Conservation (phyloP, 2,329 filamentous ascomycete species). For the Huntiella savannae region DNA sequence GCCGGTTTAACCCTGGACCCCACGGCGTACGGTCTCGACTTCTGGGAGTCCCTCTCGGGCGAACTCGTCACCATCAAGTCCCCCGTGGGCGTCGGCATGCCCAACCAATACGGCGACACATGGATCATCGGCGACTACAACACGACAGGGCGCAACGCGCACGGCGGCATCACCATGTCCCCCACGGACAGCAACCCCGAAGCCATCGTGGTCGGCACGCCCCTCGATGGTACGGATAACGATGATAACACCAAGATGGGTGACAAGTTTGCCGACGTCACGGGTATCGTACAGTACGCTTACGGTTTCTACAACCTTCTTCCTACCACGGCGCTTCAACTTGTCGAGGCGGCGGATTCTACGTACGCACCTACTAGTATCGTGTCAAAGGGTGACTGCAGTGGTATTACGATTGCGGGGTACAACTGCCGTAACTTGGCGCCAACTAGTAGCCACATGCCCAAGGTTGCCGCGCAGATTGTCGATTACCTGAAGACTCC, state of each 20-base stretch:
- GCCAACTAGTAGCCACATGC: slow-evolving; percentile 34
- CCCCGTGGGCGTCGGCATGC: slow-evolving; percentile 36
- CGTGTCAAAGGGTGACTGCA: slow-evolving; percentile 34
- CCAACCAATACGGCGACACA: slow-evolving; percentile 47
- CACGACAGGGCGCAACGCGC: slow-evolving; percentile 39
- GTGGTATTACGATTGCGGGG: slow-evolving; percentile 40
- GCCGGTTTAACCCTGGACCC: slow-evolving; percentile 44
- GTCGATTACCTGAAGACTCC: slow-evolving; percentile 43
- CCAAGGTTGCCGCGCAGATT: slow-evolving; percentile 44
- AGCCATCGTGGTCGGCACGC: slow-evolving; percentile 42
- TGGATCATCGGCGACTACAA: slow-evolving; percentile 50
- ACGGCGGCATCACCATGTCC: slow-evolving; percentile 45
- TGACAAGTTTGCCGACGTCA: slow-evolving; percentile 45
- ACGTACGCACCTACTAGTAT: slow-evolving; percentile 33
- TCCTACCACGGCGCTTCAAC: slow-evolving; percentile 36
- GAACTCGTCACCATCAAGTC: slow-evolving; percentile 45
- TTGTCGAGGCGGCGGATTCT: slow-evolving; percentile 26
- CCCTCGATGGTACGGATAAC: slow-evolving; percentile 46
- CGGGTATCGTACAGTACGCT: slow-evolving; percentile 44
- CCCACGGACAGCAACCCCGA: slow-evolving; percentile 50
- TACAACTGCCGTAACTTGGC: slow-evolving; percentile 56
- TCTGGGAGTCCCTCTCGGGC: slow-evolving; percentile 51
- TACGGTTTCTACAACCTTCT: slow-evolving; percentile 54
- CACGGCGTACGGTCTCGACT: slow-evolving; percentile 45
- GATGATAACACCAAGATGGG: slow-evolving; percentile 41